A percentile compares a stretch with the other conserved stretches of the same genome.
phyloP scores from a whole-genome alignment of 495 filamentous ascomycete genomes.

The Margaritispora aquatica region DNA sequence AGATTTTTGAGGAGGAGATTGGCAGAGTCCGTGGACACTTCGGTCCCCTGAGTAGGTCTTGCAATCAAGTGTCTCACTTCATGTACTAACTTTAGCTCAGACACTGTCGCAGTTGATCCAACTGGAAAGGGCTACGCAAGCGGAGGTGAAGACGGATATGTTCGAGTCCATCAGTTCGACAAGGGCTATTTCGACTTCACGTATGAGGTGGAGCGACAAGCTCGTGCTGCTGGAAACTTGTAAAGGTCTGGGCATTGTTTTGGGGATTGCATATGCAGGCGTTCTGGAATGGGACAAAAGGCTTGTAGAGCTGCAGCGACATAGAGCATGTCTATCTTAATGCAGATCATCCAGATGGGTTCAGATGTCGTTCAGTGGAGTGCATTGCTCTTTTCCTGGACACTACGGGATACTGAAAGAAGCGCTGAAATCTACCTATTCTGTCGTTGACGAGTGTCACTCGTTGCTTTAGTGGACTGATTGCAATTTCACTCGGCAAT shows the following conservation, averaged over 20 bases:
- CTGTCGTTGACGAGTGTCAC: no score
- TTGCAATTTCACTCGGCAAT: no score
- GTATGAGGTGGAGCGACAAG: conserved; percentile 88
- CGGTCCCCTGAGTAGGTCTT: conserved; percentile 52
- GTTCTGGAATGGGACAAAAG: conserved; percentile 19
- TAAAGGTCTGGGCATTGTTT: conserved; percentile 3
- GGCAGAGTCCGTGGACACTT: conserved; percentile 95
- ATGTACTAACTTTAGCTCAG: conserved; percentile 1
- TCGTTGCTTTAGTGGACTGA: no score
- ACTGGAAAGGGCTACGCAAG: conserved; percentile 85
- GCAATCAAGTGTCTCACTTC: not conserved
- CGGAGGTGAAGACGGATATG: conserved; percentile 97
- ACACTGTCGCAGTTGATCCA: conserved; percentile 78
- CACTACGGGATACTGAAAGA: no score
- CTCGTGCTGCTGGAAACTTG: conserved; percentile 9
- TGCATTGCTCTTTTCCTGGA: no score
- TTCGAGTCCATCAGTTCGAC: conserved; percentile 97
- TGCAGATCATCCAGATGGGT: not conserved
- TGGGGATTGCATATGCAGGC: conserved; percentile 23
- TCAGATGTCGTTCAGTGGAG: not conserved
- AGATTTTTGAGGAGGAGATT: conserved; percentile 97
- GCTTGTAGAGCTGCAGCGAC: conserved; percentile 10
- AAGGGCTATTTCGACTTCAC: conserved; percentile 96
- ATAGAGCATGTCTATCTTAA: not conserved
- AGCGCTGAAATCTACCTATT: no score